Base-by-base conservation (phyloP, 2,329 filamentous ascomycete species). In the Fusarium penzigii region DNA sequence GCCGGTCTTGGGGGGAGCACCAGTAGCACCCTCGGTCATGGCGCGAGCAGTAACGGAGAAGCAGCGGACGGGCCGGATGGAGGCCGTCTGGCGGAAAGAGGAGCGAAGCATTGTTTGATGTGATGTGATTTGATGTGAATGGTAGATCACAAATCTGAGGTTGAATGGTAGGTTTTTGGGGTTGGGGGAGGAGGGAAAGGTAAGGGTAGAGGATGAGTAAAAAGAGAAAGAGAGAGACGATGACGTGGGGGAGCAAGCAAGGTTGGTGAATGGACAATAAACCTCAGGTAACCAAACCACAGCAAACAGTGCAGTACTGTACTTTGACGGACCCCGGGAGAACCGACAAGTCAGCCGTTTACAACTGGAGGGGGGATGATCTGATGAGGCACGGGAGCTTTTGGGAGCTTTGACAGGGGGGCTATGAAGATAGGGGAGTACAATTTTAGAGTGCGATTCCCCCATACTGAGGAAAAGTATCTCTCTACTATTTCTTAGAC, bases 11-110 rank as follows among this genome's bases (percentile, higher is more conserved):
- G 76, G 78, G 56, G 80, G 80, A 51, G 81, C 73, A 52, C 88
- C 88, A 58, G 84, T 87, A 70, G 91, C 89, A 59, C 89, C 89
- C 63, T 82, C 87, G 56, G 71, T 75, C 84, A 90, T 88, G 68
- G 73, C 80, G 69, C 82, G 78, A 61, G 79, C 72, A 52, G 85
- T 82, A 59, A 80, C 83, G 56, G 85, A 80, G 76, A 91, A 88
- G 63, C 84, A 79, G 52, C 70, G 75, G 63, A 81, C 75, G 65
- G 83, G 79, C 69, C 80, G 78, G 67, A 79, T 70, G 62, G 78
- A 69, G 58, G 78, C 77, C 64, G 78, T 74, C 73, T 83, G 82
- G 71, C 76, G 70, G 67, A 86, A 72, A 62, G 80, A 74, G 70
- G 86, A 84, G 70, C 87, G 86, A 68, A 89, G 80, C 88, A 92